Evolutionary conservation across 345 rosid genomes (phyloP).

Genomic region (Rhodomyrtus tomentosa): DNA sequence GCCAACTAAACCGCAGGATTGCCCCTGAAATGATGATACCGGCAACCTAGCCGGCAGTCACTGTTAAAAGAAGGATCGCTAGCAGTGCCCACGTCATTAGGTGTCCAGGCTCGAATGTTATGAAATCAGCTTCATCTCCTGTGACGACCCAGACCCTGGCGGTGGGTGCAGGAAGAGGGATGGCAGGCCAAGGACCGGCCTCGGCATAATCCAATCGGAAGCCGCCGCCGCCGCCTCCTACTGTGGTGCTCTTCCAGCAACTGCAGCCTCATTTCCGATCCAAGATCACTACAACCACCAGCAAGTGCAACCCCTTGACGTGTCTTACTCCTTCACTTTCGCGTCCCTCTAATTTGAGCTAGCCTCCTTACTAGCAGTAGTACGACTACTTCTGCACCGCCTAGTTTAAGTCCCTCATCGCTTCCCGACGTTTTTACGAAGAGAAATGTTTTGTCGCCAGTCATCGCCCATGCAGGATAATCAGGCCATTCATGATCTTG

Average conservation of each 20-base stretch:
- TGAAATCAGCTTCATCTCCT: constrained; percentile 51
- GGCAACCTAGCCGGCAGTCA: constrained; percentile 36
- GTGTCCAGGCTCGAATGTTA: constrained; percentile 13
- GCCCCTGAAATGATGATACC: constrained; percentile 60
- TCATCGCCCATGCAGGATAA: constrained; percentile 99
- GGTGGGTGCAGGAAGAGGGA: no score
- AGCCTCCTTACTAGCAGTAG: not conserved
- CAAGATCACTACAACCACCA: constrained; percentile 7
- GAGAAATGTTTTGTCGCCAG: constrained; percentile 16
- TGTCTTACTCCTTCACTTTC: not conserved
- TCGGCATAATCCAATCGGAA: constrained; percentile 22
- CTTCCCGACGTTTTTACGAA: constrained; percentile 6
- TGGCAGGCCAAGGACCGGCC: no score
- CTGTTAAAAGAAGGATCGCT: constrained; percentile 25
- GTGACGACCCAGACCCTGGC: no score
- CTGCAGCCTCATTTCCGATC: constrained; percentile 19
- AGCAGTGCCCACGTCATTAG: constrained; percentile 44
- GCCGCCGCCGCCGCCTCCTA: not conserved
- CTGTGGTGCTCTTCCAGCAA: not conserved
- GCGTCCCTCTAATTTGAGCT: not conserved
- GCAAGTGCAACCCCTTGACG: constrained; percentile 17
- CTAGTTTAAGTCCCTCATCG: constrained; percentile 5
- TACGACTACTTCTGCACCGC: constrained; percentile 15
- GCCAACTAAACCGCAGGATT: constrained; percentile 62
- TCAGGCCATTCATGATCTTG: constrained; percentile 86